Base-by-base conservation (phyloP, 2,329 filamentous ascomycete genomes). In the Clarireedia paspali region DNA sequence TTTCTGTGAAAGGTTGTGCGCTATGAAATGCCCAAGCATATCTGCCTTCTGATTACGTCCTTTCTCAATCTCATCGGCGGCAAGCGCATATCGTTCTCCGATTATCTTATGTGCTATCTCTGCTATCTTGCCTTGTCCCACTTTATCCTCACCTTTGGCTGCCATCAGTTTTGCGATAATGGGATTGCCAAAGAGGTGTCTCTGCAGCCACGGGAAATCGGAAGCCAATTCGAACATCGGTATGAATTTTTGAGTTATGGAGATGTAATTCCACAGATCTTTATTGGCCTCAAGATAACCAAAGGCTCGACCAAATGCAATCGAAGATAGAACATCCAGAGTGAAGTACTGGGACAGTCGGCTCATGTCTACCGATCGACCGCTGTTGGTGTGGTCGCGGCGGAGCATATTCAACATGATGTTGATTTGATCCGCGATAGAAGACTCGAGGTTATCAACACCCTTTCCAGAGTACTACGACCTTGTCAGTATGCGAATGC, bases 261-360 rank as follows among this genome's bases (percentile, higher is more conserved):
- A 64, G 51, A 79, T 73, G 62, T 78, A 80, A 53, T 72, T 73
- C 59, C 74, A 76, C 0, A 75, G 70, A 58, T 81, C 77, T 3
- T 69, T 64, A 60, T 81, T 76, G 6, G 70, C 60, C n/a, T 72
- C 71, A 1, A 81, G 62, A 60, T 75, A 77, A 17, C 78, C 77
- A 59, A 80, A 79, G 0, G 72, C 64, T 55, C 75, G 52, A 6
- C 79, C 78, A n/a, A 80, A 75, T 0, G 76, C 76, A 17, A 81
- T 68, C 27, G 78, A 72, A 14, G 74, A 76, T 49, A 82, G 78
- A 3, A 77, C 76, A 53, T 82, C 80, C 0, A 82, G 67, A 1
- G 78, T 75, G 56, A 81, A 78, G 70, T 73, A 80, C 24, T 77
- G 76, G 1, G 75, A 73, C 58, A 79, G 77, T 42, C 71, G 67